Base-by-base conservation (phyloP, 352 stramenopile genomes). In the Phytopythium mirpurense region DNA sequence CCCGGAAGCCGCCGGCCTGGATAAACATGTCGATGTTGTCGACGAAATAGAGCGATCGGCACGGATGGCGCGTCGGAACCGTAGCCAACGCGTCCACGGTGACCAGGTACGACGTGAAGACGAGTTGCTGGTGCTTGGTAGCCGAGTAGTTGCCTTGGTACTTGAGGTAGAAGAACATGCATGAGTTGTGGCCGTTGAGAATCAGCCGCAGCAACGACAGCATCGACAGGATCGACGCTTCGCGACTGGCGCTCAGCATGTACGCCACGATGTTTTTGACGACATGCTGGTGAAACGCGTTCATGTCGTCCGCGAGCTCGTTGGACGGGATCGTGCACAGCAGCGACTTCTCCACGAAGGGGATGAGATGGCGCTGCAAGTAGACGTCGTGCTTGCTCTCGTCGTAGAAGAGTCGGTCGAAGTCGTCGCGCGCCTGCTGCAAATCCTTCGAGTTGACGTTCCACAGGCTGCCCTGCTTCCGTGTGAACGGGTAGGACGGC, bases 161-260 rank as follows among this genome's bases (percentile, higher is more conserved):
- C 59, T 92, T 91, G 59, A 85, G 66, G 48, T 95, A 93, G 56
- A 90, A 95, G 56, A 78, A 92, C 70, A 88, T 81, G 43, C 77
- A 88, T 29, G 78, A 78, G 36, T 72, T 74, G 65, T 88, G 76
- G 8, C 81, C 85, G 46, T 88, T 90, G 8, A 92, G 51, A 47
- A 95, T 77, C 57, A 95, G 70, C 16, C 84, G 80, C 21, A 92
- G 52, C 23, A 93, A 54, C 38, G 79, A 80, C 24, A 95, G 56
- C 52, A 90, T 65, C 42, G 67, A 65, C 38, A 74, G 53, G 15
- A 76, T 62, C 41, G 72, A 56, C 35, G 53, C 54, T 1, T 60
- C 64, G 1, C 61, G 65, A 37, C 81, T 63, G 23, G 65, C 63
- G 19, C 76, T 72, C 15, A 88, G 59, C 51, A 89, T 81, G 56